Base-by-base conservation (phyloP, 192 early-diverging fungal species). In the Geranomyces variabilis region DNA sequence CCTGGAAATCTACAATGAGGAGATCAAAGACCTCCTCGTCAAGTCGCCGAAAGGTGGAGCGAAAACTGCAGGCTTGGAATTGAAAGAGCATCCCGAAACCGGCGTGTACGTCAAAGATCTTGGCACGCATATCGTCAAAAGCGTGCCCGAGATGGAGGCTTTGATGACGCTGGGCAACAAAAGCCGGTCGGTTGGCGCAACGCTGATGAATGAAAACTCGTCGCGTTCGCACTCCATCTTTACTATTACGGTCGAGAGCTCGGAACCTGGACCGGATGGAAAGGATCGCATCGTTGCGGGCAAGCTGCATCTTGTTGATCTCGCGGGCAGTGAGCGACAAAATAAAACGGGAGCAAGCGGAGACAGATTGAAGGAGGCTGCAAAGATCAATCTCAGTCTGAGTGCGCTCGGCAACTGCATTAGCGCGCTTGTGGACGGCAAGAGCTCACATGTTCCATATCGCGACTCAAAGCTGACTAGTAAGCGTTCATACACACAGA, bases 1-100 rank as follows among this genome's bases (percentile, higher is more conserved):
- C 68, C 89, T 96, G 58, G 94, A 96, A 66, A 95, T 95, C 74
- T 96, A 96, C 84, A 95, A 96, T 74, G 95, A 96, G 77, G 88
- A 89, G 58, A 93, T 96, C 62, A 88, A 88, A 56, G 95, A 96
- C 70, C 77, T 96, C 47, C 82, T 96, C 24, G 93, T 64, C 7
- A 64, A 64, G 41, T 92, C 69, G 81, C 89, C 80, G 74, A 88
- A 82, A 63, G 74, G 72, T 28, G 79, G 75, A 14, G 80, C 83
- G 49, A 60, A 60, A 19, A 60, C 29, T 7, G 24, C 58, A 19
- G 58, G 58, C 2, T 79, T 89, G 43, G 88, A 89, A 21, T 70
- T 89, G 64, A 88, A 88, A 67, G 88, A 89, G 75, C 75, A 83
- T 24, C 65, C 86, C 10, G 88, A 89, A 53, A 83, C 77, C 21